A percentile compares a stretch with the other conserved stretches of the same genome.
Evolutionary conservation across 2,329 filamentous ascomycete genomes (phyloP).

Genomic region (Talaromyces verruculosus): DNA sequence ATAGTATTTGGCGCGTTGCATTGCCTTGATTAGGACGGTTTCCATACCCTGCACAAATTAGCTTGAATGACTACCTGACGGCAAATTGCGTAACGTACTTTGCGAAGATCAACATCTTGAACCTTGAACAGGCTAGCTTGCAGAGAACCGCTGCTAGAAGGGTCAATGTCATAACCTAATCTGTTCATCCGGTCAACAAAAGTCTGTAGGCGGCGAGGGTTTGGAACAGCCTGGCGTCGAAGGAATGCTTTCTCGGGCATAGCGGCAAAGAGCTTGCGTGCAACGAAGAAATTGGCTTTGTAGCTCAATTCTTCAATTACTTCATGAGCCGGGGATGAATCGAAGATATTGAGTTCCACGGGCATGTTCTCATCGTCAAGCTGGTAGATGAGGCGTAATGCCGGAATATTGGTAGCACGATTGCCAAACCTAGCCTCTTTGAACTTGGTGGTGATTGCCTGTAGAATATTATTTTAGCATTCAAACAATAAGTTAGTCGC

Average conservation of each 20-base stretch:
- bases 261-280: slow-evolving; percentile 73
- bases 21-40: slow-evolving; percentile 88
- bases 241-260: slow-evolving; percentile 91
- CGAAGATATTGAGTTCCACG: slow-evolving; percentile 93
- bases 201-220: slow-evolving; percentile 80
- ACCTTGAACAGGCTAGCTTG: slow-evolving; percentile 96
- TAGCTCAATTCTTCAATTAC: slow-evolving; percentile 93
- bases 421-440: slow-evolving; percentile 82
- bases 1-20: slow-evolving; percentile 95
- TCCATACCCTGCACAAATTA: slow-evolving; percentile 70
- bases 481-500: not conserved
- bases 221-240: slow-evolving; percentile 81
- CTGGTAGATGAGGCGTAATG: slow-evolving; percentile 86
- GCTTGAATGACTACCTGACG: not conserved
- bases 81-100: slow-evolving; percentile 47
- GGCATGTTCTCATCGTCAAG: slow-evolving; percentile 97
- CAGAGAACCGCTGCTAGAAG: slow-evolving; percentile 81
- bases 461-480: slow-evolving; percentile 55
- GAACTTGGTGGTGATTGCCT: slow-evolving; percentile 84
- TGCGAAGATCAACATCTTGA: slow-evolving; percentile 81
- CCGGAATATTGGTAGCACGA: slow-evolving; percentile 74
- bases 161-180: slow-evolving; percentile 86
- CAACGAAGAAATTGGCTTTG: slow-evolving; percentile 87
- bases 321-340: slow-evolving; percentile 84
- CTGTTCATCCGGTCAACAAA: slow-evolving; percentile 92